These are phyloP conservation scores for Erigeron canadensis DNA, from an alignment of 129 eudicot genomes.

Conservation along the genomic window DNA sequence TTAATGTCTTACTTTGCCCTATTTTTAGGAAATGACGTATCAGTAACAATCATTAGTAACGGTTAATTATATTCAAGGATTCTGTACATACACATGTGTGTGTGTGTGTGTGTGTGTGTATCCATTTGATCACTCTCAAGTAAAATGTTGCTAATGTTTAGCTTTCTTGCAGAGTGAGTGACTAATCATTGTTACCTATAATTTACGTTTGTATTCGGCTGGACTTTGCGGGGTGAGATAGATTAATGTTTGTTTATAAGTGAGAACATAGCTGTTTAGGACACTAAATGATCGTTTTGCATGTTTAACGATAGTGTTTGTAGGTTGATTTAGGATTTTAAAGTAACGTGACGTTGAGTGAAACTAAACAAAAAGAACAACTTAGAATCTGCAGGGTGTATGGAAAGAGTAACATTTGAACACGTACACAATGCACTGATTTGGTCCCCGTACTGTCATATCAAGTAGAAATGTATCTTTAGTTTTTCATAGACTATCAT, in stretches of 20 bases:
- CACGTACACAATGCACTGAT: too few species aligned
- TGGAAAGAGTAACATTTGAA: too few species aligned
- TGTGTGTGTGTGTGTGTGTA: not conserved
- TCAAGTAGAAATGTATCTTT: not conserved
- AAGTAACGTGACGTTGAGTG: not conserved
- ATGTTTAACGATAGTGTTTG: not conserved
- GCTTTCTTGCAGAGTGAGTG: not conserved
- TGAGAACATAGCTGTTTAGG: not conserved
- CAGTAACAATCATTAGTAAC: too few species aligned
- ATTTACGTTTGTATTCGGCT: not conserved
- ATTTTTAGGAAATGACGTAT: too few species aligned
- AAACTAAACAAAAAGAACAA: not conserved
- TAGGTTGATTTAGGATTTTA: not conserved
- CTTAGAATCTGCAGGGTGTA: not conserved
- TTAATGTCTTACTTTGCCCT: too few species aligned
- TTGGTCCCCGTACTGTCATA: too few species aligned
- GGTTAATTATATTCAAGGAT: conserved; percentile 4
- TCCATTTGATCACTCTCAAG: not conserved
- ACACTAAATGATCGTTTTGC: not conserved
- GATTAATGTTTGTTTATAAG: not conserved
- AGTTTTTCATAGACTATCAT: not conserved
- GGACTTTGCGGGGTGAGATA: not conserved
- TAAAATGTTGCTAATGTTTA: not conserved
- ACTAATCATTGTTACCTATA: conserved; percentile 1
- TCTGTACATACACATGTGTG: not conserved